Evolutionary conservation across 164 flowering plant species (phyloP), one percentile per base, ranked within the genome.

Genomic region (Annona cherimola): DNA sequence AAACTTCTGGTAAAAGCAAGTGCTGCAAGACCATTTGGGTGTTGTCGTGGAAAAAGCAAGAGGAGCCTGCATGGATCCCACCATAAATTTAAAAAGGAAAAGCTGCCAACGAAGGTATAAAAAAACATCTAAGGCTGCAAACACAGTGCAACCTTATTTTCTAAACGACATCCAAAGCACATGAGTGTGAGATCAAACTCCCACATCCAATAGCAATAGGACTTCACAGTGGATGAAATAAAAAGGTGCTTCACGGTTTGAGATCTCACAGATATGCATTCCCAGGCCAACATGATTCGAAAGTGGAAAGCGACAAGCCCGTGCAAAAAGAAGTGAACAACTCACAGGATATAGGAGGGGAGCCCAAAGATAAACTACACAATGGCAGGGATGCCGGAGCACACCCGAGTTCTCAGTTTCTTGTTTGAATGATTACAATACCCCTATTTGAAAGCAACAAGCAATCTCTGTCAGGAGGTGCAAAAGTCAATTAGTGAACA

Each of bases 181-280:
- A 72, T 50, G 68, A 76, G 69, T 74, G 80, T 66, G 63, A 11
- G 43, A 74, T 67, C 60, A 74, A 69, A 73, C 68, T 26, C 70
- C 39, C 71, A 50, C 43, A 71, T 18, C 64, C 35, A 68, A 39
- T 61, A 76, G 74, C n/a, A 59, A 64, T 50, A 70, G 71, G 68
- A 73, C n/a, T 50, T 72, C 50, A 68, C 45, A 65, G 12, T 41
- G 62, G 45, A 69, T 20, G 55, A 64, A 64, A 42, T 44, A 20
- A 61, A 65, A 74, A 54, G 45, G 67, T 67, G 77, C 75, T 76
- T 73, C 64, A 71, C 71, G 57, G 65, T 80, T 65, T 70, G 78
- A 61, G 73, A 76, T 76, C 81, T 82, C 78, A 78, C 86, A 81
- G 81, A 81, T 83, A 72, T 76, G 83, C 76, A 76, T 70, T 75